These are phyloP conservation scores for Phylloporus arenicola DNA, from an alignment of 768 basidiomycete species.

Conservation along the genomic window DNA sequence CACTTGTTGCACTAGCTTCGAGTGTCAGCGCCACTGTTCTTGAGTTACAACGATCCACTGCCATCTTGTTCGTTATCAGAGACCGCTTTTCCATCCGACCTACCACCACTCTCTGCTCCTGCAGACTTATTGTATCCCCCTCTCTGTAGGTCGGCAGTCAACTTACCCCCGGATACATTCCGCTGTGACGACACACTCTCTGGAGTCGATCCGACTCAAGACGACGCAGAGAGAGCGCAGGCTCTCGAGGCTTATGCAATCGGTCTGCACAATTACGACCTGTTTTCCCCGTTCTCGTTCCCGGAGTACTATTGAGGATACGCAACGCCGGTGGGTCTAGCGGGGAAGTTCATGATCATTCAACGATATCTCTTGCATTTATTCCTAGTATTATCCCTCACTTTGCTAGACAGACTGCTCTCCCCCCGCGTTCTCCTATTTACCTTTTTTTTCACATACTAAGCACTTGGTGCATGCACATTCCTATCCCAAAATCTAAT, in stretches of 20 bases:
- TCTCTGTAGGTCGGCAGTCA: neutral
- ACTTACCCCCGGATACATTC: conserved; percentile 3
- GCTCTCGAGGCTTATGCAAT: conserved; percentile 28
- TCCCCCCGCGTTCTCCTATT: too few species aligned
- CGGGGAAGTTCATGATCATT: neutral
- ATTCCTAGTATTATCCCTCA: neutral
- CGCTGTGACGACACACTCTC: conserved; percentile 1
- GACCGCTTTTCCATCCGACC: neutral
- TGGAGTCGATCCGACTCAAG: conserved; percentile 6
- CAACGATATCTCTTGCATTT: neutral
- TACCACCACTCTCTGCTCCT: conserved; percentile 2
- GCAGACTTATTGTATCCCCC: neutral
- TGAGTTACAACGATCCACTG: neutral
- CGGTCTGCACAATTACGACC: conserved; percentile 25
- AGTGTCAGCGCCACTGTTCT: neutral
- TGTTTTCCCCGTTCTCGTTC: conserved; percentile 18
- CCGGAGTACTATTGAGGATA: conserved; percentile 15
- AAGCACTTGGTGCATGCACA: too few species aligned
- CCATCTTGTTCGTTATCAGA: conserved; percentile 4
- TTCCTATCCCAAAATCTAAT: neutral
- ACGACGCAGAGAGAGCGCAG: conserved; percentile 21
- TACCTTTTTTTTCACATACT: neutral
- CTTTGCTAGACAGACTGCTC: neutral
- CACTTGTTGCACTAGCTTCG: neutral
- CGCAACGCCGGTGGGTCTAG: neutral